Evolutionary conservation across 2,329 filamentous ascomycete genomes (phyloP), one percentile per base, ranked within the genome.

Genomic region (Stemphylium lycopersici): DNA sequence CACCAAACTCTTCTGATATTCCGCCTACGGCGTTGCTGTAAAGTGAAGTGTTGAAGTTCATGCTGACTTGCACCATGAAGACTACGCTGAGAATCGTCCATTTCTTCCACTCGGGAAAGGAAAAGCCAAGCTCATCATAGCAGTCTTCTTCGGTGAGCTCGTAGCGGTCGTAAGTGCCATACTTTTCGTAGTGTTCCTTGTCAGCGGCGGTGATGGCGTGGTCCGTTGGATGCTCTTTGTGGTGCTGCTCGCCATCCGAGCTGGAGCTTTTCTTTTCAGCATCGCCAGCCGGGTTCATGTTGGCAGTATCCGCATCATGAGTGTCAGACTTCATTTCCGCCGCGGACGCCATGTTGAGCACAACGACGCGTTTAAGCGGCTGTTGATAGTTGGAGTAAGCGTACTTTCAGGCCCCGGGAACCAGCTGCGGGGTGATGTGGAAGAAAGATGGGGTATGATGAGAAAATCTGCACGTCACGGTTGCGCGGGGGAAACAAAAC

Each of bases 1-100:
- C 87, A 41, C 77, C 62, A 61, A 90, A 95, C 56, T 91, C 82
- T 16, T 87, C 78, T 0, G 83, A 77, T 13, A 85, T 81, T 13
- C 81, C 80, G 47, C 58, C 62, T 18, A 84, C 75, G 0, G 78
- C 82, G 52, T 84, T 84, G 42, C 80, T 79, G 65, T 83, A 85
- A 5, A 85, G 73, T 6, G 79, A 82, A 0, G 83, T 81, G 68
- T 85, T 85, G 72, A 84, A 81, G 68, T 85, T 85, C 81, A 85
- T 85, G 12, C 61, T 82, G 7, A 82, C 78, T 62, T 84, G 82
- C 0, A 85, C 80, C 8, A 80, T 65, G 66, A 84, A 83, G 58
- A 84, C 78, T 62, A 83, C 72, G 22, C 71, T 74, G 22, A 85
- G 74, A 48, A 83, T 80, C 44, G 63, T 74, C 83, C 83, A 85